Conservation (phyloP, 495 filamentous ascomycete genomes). For the Talaromyces trachyspermus region DNA sequence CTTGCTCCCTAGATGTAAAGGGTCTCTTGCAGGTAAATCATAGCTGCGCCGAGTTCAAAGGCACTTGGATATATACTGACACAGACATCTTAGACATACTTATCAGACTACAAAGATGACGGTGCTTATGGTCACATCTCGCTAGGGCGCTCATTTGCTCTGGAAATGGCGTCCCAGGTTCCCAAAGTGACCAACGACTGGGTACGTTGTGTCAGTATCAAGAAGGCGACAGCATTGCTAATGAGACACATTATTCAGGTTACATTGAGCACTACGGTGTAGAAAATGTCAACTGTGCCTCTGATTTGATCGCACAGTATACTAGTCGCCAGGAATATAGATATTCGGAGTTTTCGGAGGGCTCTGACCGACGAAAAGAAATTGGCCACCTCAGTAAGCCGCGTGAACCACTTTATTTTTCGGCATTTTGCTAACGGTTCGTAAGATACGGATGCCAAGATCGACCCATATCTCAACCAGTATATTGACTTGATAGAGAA, state of each 20-base stretch:
- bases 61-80: slow-evolving; percentile 4
- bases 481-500: slow-evolving; percentile 22
- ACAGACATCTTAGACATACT: slow-evolving; percentile 56
- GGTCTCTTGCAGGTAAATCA: slow-evolving; percentile 65
- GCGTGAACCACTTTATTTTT: slow-evolving; percentile 8
- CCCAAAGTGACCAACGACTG: slow-evolving; percentile 84
- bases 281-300: slow-evolving; percentile 76
- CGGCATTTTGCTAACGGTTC: no score
- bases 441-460: background rate
- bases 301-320: slow-evolving; percentile 93
- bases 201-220: slow-evolving; percentile 27
- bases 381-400: background rate
- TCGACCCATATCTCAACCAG: slow-evolving; percentile 9
- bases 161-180: slow-evolving; percentile 85
- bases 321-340: slow-evolving; percentile 94
- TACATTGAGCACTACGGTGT: slow-evolving; percentile 65
- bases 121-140: slow-evolving; percentile 82
- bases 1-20: slow-evolving; percentile 93
- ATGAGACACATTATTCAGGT: slow-evolving; percentile 19
- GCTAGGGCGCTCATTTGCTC: slow-evolving; percentile 87
- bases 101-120: slow-evolving; percentile 88
- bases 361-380: slow-evolving; percentile 9
- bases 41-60: background rate
- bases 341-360: slow-evolving; percentile 55
- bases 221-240: slow-evolving; percentile 6